A percentile compares a stretch with the other conserved stretches of the same genome.
These are phyloP conservation scores for Hansenula sp. DNA, from an alignment of 1,139 yeast genomes.

Conservation along the genomic window DNA sequence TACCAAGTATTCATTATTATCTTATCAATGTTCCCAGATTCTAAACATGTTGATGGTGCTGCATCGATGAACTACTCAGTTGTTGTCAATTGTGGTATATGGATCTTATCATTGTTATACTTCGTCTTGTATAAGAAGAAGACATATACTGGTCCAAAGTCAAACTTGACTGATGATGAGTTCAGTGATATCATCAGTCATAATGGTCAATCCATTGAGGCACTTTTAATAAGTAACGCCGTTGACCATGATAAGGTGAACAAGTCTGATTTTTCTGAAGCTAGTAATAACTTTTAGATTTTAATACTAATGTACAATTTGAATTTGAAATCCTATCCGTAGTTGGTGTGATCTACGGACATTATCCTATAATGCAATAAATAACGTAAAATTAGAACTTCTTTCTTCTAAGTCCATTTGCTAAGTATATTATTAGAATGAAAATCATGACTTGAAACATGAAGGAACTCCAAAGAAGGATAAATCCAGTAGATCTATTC, in stretches of 20 bases:
- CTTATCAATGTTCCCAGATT: constrained; percentile 43
- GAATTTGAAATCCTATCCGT: too few species aligned
- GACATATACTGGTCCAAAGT: constrained; percentile 44
- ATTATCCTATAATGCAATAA: too few species aligned
- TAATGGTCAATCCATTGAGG: background rate
- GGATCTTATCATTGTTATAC: constrained; percentile 39
- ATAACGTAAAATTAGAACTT: background rate
- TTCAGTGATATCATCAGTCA: background rate
- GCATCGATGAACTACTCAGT: constrained; percentile 53
- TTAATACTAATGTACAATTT: background rate
- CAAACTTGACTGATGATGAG: constrained; percentile 35
- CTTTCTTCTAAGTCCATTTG: constrained; percentile 17
- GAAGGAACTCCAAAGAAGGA: constrained; percentile 16
- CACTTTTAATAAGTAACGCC: background rate
- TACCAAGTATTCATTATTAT: constrained; percentile 36
- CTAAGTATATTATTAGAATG: constrained; percentile 12
- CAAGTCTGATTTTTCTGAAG: too few species aligned
- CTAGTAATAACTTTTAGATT: too few species aligned
- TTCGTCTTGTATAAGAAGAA: constrained; percentile 43
- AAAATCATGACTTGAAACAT: constrained; percentile 6
- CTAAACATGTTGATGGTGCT: constrained; percentile 26
- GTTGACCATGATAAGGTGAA: too few species aligned
- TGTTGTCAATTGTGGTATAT: constrained; percentile 45
- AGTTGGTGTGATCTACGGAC: too few species aligned
- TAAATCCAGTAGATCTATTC: constrained; percentile 17